Percentiles rank a stretch among this genome's conserved stretches.
Evolutionary conservation across 345 rosid species (phyloP).

Genomic region (Aethionema arabicum): DNA sequence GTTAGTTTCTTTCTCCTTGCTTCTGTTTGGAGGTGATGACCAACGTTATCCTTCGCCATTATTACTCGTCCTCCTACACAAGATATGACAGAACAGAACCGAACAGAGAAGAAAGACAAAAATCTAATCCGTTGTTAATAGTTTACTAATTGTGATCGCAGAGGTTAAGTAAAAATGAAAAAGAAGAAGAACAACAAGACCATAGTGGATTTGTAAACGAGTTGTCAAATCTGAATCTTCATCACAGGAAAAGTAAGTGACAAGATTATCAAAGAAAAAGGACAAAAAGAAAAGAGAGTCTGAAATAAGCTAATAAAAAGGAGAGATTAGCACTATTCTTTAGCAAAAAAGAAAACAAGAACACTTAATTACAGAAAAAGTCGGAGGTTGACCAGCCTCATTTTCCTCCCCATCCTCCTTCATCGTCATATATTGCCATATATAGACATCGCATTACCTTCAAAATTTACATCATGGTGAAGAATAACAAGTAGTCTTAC

Average conservation of each 20-base stretch:
- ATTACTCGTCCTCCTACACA: not conserved
- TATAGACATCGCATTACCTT: slow-evolving; percentile 3
- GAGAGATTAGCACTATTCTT: slow-evolving; percentile 22
- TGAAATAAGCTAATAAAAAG: slow-evolving; percentile 8
- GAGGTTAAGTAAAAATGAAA: not conserved
- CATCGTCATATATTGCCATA: slow-evolving; percentile 28
- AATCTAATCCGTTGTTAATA: slow-evolving; percentile 30
- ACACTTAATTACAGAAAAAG: slow-evolving; percentile 37
- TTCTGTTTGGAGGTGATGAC: slow-evolving; percentile 47
- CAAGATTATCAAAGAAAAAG: slow-evolving; percentile 34
- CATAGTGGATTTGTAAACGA: slow-evolving; percentile 20
- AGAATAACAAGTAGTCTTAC: slow-evolving; percentile 5
- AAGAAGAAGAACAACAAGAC: slow-evolving; percentile 8
- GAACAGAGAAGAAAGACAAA: slow-evolving; percentile 17
- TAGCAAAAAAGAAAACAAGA: slow-evolving; percentile 27
- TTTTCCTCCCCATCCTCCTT: slow-evolving; percentile 43
- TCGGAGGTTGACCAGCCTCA: slow-evolving; percentile 59
- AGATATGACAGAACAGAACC: slow-evolving; percentile 17
- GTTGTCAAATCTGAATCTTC: slow-evolving; percentile 30
- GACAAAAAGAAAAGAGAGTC: not conserved
- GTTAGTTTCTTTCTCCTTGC: slow-evolving; percentile 70
- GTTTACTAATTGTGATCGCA: slow-evolving; percentile 5
- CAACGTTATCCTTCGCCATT: slow-evolving; percentile 41
- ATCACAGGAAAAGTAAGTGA: slow-evolving; percentile 38
- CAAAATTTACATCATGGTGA: too few relatives aligned